Conservation (phyloP, 805 yeast species). For the Ogataea haglerorum region DNA sequence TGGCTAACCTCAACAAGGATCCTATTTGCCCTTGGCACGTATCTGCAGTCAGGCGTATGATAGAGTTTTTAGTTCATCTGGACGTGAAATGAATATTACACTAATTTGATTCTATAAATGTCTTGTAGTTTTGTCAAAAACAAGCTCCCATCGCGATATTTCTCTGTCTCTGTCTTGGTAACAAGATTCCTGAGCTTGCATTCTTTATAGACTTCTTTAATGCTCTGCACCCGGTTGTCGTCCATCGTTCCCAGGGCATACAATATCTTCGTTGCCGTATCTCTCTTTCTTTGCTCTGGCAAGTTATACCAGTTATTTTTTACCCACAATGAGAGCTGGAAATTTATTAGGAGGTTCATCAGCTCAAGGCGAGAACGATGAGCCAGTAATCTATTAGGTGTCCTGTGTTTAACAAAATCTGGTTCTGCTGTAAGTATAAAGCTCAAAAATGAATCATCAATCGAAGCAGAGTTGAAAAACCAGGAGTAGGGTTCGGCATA, state of each 20-base stretch:
- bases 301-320: constrained; percentile 13
- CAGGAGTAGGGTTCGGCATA: constrained; percentile 9
- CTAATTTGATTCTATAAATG: constrained; percentile 3
- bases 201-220: constrained; percentile 6
- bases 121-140: constrained; percentile 2
- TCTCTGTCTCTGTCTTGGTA: neutral
- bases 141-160: neutral
- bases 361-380: constrained; percentile 1
- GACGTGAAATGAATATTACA: constrained; percentile 36
- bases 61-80: constrained; percentile 58
- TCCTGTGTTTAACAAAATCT: neutral
- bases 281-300: neutral
- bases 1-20: constrained; percentile 30
- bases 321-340: constrained; percentile 17
- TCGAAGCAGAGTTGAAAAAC: constrained; percentile 9
- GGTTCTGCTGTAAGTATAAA: constrained; percentile 13
- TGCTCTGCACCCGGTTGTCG: constrained; percentile 5
- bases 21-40: constrained; percentile 66
- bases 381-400: neutral
- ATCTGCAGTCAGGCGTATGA: constrained; percentile 58
- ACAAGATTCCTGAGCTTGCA: constrained; percentile 4
- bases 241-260: constrained; percentile 7
- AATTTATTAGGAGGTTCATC: constrained; percentile 12
- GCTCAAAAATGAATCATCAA: constrained; percentile 8
- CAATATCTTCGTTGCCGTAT: constrained; percentile 4